Evolutionary conservation across 2,329 filamentous ascomycete species (phyloP).

Genomic region (Ambrosiella xylebori): DNA sequence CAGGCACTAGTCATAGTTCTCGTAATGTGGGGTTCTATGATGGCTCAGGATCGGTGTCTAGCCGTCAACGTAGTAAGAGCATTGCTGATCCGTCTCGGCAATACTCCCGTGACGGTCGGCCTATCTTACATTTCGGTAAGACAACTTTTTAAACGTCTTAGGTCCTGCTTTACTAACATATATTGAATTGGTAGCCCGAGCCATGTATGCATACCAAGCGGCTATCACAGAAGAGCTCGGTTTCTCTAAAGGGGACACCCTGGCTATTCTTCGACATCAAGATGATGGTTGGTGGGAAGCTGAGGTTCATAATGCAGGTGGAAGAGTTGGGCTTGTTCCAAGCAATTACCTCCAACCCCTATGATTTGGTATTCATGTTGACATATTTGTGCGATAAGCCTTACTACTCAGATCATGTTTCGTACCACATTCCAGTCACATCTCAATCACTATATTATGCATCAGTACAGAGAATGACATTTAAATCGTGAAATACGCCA

Average conservation of each 20-base stretch:
- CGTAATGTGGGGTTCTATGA: slow-evolving; percentile 41
- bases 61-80: slow-evolving; percentile 58
- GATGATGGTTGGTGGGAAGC: slow-evolving; percentile 99
- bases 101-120: slow-evolving; percentile 69
- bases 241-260: slow-evolving; percentile 79
- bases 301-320: slow-evolving; percentile 58
- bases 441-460: too few relatives aligned
- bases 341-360: slow-evolving; percentile 47
- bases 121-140: slow-evolving; percentile 90
- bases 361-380: background rate
- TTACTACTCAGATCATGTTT: background rate
- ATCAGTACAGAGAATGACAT: too few relatives aligned
- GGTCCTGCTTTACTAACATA: background rate
- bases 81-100: slow-evolving; percentile 67
- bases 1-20: slow-evolving; percentile 28
- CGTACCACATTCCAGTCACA: too few relatives aligned
- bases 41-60: slow-evolving; percentile 25
- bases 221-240: slow-evolving; percentile 90
- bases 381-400: background rate
- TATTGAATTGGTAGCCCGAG: slow-evolving; percentile 56
- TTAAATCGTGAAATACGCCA: too few relatives aligned
- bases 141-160: slow-evolving; percentile 15
- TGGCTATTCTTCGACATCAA: slow-evolving; percentile 77
- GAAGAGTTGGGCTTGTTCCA: slow-evolving; percentile 43
- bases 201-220: slow-evolving; percentile 84